These are phyloP conservation scores for Beta macrorhiza DNA, from an alignment of 179 eudicot genomes.

Conservation along the genomic window DNA sequence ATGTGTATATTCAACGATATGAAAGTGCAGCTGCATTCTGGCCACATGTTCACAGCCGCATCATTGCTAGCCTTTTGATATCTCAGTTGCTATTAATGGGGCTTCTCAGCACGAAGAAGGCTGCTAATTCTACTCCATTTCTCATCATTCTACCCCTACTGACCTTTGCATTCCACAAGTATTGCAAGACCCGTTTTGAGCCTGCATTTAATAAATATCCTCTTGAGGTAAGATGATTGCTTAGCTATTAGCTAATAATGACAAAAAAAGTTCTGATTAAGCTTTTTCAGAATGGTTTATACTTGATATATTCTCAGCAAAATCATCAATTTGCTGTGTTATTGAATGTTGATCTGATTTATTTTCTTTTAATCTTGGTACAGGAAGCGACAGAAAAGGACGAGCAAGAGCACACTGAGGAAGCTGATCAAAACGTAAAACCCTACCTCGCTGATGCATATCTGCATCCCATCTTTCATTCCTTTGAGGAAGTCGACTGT, in stretches of 20 bases:
- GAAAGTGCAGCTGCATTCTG: constrained; percentile 93
- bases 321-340: too few relatives aligned
- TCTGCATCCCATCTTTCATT: constrained; percentile 81
- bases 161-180: constrained; percentile 76
- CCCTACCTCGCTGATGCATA: constrained; percentile 70
- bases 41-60: constrained; percentile 94
- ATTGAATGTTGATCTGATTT: background rate
- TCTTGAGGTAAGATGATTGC: constrained; percentile 58
- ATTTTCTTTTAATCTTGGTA: background rate
- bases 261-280: background rate
- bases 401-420: constrained; percentile 50
- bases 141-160: constrained; percentile 67
- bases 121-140: constrained; percentile 86
- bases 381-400: constrained; percentile 93
- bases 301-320: background rate
- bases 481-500: constrained; percentile 72
- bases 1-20: constrained; percentile 80
- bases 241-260: background rate
- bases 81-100: constrained; percentile 87
- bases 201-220: constrained; percentile 85
- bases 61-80: constrained; percentile 79
- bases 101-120: constrained; percentile 81
- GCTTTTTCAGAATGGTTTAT: background rate
- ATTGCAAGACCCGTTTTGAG: constrained; percentile 87
- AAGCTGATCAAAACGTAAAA: constrained; percentile 50